Conservation (phyloP, 768 basidiomycete genomes). For the Macrolepiota fuliginosa region DNA sequence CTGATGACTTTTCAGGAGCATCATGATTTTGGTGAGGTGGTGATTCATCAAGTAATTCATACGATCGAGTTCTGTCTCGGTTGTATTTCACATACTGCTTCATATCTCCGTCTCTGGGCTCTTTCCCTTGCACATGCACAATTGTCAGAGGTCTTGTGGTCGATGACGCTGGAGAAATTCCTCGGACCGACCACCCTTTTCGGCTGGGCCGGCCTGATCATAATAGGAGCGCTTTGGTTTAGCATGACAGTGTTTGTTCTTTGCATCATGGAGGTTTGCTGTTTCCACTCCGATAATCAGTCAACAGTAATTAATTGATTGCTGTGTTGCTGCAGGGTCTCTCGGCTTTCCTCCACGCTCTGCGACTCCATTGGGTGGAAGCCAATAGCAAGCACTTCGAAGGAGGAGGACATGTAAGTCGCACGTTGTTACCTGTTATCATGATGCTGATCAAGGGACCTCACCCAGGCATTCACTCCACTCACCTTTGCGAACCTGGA, state of each 20-base stretch:
- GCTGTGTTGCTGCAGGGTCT: slow-evolving; percentile 58
- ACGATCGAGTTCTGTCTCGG: slow-evolving; percentile 99
- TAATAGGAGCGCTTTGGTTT: slow-evolving; percentile 76
- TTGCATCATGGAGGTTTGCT: slow-evolving; percentile 92
- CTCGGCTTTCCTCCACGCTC: slow-evolving; percentile 93
- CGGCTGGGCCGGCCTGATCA: slow-evolving; percentile 49
- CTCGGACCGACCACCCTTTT: slow-evolving; percentile 64
- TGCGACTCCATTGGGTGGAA: slow-evolving; percentile 98
- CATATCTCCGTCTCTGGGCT: slow-evolving; percentile 94
- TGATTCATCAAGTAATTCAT: slow-evolving; percentile 97
- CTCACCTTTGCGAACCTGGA: slow-evolving; percentile 45
- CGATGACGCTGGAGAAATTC: slow-evolving; percentile 72
- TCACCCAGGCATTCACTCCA: slow-evolving; percentile 43
- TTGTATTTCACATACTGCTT: slow-evolving; percentile 97
- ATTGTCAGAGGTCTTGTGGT: slow-evolving; percentile 90
- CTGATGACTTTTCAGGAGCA: slow-evolving; percentile 49
- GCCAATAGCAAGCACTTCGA: slow-evolving; percentile 96
- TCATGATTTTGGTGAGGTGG: slow-evolving; percentile 91
- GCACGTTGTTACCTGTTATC: slow-evolving; percentile 20
- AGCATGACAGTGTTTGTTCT: slow-evolving; percentile 69
- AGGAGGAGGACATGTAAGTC: slow-evolving; percentile 84
- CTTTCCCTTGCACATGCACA: slow-evolving; percentile 97
- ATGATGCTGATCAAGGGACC: slow-evolving; percentile 21
- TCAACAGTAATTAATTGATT: slow-evolving; percentile 1
- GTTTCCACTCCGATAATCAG: neutral